Percentiles rank a stretch among this genome's conserved stretches.
Conservation (phyloP, 2,329 filamentous ascomycete species). For the Trichoderma arundinaceum region DNA sequence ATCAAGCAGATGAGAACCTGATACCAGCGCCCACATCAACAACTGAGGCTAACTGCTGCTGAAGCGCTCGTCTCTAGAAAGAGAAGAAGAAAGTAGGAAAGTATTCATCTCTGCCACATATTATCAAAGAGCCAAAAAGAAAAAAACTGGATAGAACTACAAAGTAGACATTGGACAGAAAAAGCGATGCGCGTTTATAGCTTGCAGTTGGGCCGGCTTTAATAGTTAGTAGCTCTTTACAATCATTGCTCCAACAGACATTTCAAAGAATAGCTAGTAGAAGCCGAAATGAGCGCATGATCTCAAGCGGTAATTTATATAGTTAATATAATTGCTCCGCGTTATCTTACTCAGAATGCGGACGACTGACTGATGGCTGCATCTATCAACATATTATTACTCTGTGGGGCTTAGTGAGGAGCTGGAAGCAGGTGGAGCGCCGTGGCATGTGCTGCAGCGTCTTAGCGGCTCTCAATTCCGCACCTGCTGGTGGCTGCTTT, state of each 20-base stretch:
- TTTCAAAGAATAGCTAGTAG: background rate
- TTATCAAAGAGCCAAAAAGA: background rate
- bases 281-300: background rate
- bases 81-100: constrained; percentile 1
- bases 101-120: background rate
- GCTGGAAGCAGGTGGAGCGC: background rate
- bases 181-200: constrained; percentile 4
- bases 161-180: constrained; percentile 8
- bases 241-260: background rate
- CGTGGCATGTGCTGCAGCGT: background rate
- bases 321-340: background rate
- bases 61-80: constrained; percentile 28
- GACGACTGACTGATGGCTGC: too few relatives aligned
- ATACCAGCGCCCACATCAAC: constrained; percentile 20
- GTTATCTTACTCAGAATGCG: background rate
- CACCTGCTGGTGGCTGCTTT: background rate
- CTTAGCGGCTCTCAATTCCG: constrained; percentile 12
- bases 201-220: background rate
- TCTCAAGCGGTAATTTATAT: background rate
- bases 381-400: background rate
- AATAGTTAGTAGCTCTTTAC: constrained; percentile 1
- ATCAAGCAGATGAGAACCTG: constrained; percentile 29
- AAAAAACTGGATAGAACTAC: constrained; percentile 1
- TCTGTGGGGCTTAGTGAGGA: background rate
- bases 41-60: constrained; percentile 34